These are phyloP conservation scores for Yarrowia yakushimensis DNA, from an alignment of 805 yeast species.

Conservation along the genomic window DNA sequence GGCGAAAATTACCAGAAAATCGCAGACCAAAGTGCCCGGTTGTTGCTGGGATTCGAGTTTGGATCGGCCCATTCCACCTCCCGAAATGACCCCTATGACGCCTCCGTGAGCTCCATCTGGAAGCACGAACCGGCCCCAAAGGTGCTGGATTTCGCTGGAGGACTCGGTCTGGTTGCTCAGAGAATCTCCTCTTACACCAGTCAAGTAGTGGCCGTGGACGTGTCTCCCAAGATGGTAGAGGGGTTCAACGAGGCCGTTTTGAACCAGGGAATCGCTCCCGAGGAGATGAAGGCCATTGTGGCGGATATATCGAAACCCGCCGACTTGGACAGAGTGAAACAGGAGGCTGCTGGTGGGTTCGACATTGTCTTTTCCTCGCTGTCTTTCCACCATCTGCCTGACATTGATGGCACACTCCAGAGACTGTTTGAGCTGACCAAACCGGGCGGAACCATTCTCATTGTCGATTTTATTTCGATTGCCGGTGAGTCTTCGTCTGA, in stretches of 20 bases:
- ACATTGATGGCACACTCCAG: conserved; percentile 26
- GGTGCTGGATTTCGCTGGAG: conserved; percentile 35
- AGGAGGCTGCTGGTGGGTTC: conserved; percentile 26
- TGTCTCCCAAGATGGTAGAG: conserved; percentile 31
- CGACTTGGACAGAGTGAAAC: conserved; percentile 4
- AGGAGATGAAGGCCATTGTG: conserved; percentile 30
- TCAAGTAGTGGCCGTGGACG: conserved; percentile 32
- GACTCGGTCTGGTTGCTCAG: conserved; percentile 31
- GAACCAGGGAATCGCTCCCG: conserved; percentile 29
- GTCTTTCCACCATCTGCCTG: conserved; percentile 33
- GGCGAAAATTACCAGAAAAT: conserved; percentile 20
- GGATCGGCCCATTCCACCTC: neutral
- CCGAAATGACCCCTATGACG: neutral
- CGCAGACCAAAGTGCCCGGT: conserved; percentile 22
- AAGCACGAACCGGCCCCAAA: conserved; percentile 13
- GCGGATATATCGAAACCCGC: conserved; percentile 25
- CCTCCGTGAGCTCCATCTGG: neutral
- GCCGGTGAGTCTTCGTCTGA: neutral
- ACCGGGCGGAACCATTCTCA: conserved; percentile 28
- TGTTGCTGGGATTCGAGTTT: conserved; percentile 10
- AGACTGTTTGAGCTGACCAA: conserved; percentile 26
- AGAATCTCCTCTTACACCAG: conserved; percentile 29
- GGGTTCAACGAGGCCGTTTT: conserved; percentile 29
- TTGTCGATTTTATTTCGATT: conserved; percentile 5
- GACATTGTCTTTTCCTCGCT: conserved; percentile 32